Percentiles rank a stretch among this genome's conserved stretches.
phyloP scores from a whole-genome alignment of 2,329 filamentous ascomycete genomes.

The Botrytis cinerea region DNA sequence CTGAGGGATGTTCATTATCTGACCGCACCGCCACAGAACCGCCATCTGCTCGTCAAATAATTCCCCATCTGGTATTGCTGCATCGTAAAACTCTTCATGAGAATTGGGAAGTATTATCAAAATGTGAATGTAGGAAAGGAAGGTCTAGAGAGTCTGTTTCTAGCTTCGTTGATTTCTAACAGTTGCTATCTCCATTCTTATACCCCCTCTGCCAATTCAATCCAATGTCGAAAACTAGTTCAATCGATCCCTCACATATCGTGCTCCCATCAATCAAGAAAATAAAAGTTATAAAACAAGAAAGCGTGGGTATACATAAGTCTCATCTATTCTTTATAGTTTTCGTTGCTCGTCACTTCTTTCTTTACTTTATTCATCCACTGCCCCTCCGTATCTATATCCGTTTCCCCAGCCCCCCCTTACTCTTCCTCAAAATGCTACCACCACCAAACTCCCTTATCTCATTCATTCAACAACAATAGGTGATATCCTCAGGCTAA shows the following conservation, averaged over 20 bases:
- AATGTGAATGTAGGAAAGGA: not conserved
- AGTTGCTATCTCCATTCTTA: not conserved
- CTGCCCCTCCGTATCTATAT: constrained; percentile 19
- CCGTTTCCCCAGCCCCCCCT: not conserved
- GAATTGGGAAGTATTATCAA: not conserved
- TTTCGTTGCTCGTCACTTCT: constrained; percentile 18
- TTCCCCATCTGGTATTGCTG: not conserved
- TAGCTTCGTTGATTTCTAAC: constrained; percentile 4
- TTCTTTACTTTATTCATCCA: constrained; percentile 22
- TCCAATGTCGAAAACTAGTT: constrained; percentile 9
- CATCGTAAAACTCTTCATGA: not conserved
- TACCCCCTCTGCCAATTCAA: not conserved
- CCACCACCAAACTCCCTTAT: not conserved
- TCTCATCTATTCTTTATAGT: constrained; percentile 25
- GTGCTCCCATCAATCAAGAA: constrained; percentile 10
- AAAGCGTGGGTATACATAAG: constrained; percentile 25
- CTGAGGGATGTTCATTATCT: not conserved
- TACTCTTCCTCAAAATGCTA: not conserved
- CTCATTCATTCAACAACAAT: constrained; percentile 1
- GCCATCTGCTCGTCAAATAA: not conserved
- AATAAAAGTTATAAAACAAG: constrained; percentile 10
- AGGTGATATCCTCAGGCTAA: constrained; percentile 17
- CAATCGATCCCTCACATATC: not conserved
- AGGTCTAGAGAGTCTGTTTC: not conserved
- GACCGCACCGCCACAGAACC: not conserved